phyloP scores from a whole-genome alignment of 1,284 basidiomycete genomes.

The Ustilago tritici region DNA sequence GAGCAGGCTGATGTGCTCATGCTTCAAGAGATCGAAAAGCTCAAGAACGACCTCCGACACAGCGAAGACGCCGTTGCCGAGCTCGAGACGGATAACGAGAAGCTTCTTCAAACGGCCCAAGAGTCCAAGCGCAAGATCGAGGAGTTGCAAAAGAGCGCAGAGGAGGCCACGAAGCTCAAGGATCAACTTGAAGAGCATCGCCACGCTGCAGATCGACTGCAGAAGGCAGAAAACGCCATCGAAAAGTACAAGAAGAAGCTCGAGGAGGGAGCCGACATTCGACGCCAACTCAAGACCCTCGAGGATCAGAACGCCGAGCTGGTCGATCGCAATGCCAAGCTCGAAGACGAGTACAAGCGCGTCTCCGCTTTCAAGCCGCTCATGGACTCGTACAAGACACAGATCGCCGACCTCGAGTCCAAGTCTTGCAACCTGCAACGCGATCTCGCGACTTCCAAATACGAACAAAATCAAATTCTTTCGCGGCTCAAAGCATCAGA shows the following conservation, averaged over 20 bases:
- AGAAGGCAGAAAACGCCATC: conserved; percentile 95
- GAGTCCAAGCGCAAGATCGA: conserved; percentile 73
- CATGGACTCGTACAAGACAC: conserved; percentile 90
- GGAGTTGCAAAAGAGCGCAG: conserved; percentile 82
- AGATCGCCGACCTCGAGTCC: conserved; percentile 83
- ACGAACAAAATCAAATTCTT: conserved; percentile 58
- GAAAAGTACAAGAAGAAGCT: conserved; percentile 99
- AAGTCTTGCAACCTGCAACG: conserved; percentile 77
- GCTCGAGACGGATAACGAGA: conserved; percentile 58
- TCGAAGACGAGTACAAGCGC: conserved; percentile 91
- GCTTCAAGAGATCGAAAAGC: conserved; percentile 57
- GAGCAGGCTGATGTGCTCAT: conserved; percentile 55
- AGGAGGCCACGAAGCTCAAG: conserved; percentile 82
- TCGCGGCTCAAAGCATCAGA: conserved; percentile 70
- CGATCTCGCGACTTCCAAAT: conserved; percentile 71
- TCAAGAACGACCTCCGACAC: conserved; percentile 54
- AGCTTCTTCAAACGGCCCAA: conserved; percentile 31
- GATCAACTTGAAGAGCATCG: conserved; percentile 87
- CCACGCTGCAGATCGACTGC: conserved; percentile 87
- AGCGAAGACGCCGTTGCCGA: conserved; percentile 62
- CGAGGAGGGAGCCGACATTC: conserved; percentile 89
- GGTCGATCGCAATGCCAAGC: conserved; percentile 86
- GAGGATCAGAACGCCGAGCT: conserved; percentile 93
- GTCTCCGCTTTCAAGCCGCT: conserved; percentile 86
- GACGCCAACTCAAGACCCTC: conserved; percentile 84